phyloP scores from a whole-genome alignment of 352 stramenopile species.

The Pythium dissimile region DNA sequence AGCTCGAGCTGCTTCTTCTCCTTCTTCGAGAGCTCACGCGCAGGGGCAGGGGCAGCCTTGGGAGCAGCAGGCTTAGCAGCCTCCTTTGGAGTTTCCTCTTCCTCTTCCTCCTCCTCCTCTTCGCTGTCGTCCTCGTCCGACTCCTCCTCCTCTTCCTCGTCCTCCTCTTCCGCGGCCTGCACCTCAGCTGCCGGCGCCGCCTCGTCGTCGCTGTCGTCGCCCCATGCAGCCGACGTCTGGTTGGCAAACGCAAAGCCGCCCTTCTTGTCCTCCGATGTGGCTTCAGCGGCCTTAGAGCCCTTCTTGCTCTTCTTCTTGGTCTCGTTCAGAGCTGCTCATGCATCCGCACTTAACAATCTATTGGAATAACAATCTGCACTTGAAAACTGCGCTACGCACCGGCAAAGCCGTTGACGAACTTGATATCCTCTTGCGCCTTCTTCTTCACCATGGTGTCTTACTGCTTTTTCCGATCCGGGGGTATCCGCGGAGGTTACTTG shows the following conservation, averaged over 20 bases:
- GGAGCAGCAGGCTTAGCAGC: constrained; percentile 21
- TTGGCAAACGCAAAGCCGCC: constrained; percentile 71
- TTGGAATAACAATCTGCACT: too few relatives aligned
- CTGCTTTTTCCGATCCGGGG: background rate
- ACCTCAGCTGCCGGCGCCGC: constrained; percentile 27
- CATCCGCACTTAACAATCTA: too few relatives aligned
- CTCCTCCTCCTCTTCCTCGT: constrained; percentile 41
- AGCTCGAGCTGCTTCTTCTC: constrained; percentile 79
- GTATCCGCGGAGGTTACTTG: background rate
- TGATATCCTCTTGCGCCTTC: constrained; percentile 19
- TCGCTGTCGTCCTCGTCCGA: constrained; percentile 27
- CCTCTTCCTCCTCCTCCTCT: constrained; percentile 52
- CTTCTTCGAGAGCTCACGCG: constrained; percentile 67
- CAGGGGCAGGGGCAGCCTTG: constrained; percentile 28
- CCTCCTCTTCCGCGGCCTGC: constrained; percentile 23
- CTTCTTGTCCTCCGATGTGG: constrained; percentile 35
- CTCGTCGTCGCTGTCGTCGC: constrained; percentile 75
- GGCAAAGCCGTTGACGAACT: constrained; percentile 23
- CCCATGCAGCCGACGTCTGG: constrained; percentile 62
- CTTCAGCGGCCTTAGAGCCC: constrained; percentile 46
- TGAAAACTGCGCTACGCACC: constrained; percentile 2
- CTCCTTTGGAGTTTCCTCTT: constrained; percentile 15
- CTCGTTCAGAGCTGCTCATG: constrained; percentile 35
- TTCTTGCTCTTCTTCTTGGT: constrained; percentile 18
- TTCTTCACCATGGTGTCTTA: constrained; percentile 20